A percentile compares a stretch with the other conserved stretches of the same genome.
Conservation (phyloP, 2,329 filamentous ascomycete genomes). For the Fusarium vanettenii region DNA sequence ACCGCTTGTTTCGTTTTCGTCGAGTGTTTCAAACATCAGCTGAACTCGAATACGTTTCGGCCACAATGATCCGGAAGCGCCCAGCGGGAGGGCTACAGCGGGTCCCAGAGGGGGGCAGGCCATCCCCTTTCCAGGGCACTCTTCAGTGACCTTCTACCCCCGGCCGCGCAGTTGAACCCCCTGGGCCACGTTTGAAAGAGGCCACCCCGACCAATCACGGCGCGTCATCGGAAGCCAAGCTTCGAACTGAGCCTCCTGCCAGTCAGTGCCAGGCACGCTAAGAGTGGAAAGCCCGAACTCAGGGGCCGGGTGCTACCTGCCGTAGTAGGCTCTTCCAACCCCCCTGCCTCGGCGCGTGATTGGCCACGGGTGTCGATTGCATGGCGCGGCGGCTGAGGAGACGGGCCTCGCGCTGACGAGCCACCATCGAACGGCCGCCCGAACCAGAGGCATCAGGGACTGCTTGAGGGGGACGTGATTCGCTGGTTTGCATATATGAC, state of each 20-base stretch:
- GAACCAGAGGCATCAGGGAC: slow-evolving; percentile 19
- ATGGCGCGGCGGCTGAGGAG: neutral
- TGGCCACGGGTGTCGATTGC: slow-evolving; percentile 10
- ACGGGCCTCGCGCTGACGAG: slow-evolving; percentile 11
- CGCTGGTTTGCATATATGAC: neutral
- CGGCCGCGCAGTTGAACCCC: neutral
- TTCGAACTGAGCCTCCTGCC: neutral
- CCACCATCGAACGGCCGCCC: slow-evolving; percentile 13
- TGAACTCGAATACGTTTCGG: neutral
- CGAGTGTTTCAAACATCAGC: slow-evolving; percentile 15
- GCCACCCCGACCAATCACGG: neutral
- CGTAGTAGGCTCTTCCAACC: neutral
- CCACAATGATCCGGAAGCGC: slow-evolving; percentile 14
- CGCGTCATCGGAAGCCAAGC: neutral
- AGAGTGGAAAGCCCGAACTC: neutral
- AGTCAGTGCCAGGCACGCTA: slow-evolving; percentile 22
- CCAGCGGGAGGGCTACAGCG: neutral
- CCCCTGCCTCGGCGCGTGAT: slow-evolving; percentile 12
- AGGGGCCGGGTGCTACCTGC: neutral
- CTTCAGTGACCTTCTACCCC: neutral
- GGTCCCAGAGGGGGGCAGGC: neutral
- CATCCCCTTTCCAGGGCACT: neutral
- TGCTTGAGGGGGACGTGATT: neutral
- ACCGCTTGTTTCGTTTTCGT: slow-evolving; percentile 15
- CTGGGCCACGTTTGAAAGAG: neutral